Conservation (phyloP, 805 yeast genomes). For the Sugiyamaella smithiae region DNA sequence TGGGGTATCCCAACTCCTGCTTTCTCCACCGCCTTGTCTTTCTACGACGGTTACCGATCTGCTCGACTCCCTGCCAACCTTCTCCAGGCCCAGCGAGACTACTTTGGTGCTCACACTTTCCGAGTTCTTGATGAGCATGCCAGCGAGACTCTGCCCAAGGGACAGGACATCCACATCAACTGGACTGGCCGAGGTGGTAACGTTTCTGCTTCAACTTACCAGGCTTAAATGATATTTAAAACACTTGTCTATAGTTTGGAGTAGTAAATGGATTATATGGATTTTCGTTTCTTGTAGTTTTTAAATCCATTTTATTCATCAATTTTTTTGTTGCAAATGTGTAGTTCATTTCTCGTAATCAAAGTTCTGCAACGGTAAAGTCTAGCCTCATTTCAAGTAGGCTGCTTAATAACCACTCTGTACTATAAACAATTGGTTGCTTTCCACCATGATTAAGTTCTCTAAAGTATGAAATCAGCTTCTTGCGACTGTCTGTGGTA, state of each 20-base stretch:
- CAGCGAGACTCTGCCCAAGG: constrained; percentile 71
- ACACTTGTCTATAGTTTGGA: neutral
- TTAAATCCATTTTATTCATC: too few relatives aligned
- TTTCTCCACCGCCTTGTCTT: constrained; percentile 91
- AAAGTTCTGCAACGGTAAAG: too few relatives aligned
- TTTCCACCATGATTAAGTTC: neutral
- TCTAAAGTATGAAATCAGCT: constrained; percentile 7
- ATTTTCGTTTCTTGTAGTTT: too few relatives aligned
- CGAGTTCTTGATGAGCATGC: constrained; percentile 86
- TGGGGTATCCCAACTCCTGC: constrained; percentile 98
- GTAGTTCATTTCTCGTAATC: too few relatives aligned
- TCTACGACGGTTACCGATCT: constrained; percentile 99
- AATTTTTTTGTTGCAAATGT: too few relatives aligned
- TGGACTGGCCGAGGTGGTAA: constrained; percentile 99
- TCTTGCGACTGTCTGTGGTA: neutral
- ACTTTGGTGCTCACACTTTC: constrained; percentile 99
- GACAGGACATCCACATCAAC: constrained; percentile 87
- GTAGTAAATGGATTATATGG: constrained; percentile 3
- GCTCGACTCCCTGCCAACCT: constrained; percentile 94
- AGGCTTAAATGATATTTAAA: constrained; percentile 54
- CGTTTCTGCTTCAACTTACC: constrained; percentile 91
- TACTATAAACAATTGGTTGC: constrained; percentile 7
- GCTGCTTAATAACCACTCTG: constrained; percentile 19
- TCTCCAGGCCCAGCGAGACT: constrained; percentile 99
- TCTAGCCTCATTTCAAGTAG: constrained; percentile 16